Percentiles rank a stretch among this genome's conserved stretches.
Conservation (phyloP, 495 filamentous ascomycete species). For the Penicillium subrubescens region DNA sequence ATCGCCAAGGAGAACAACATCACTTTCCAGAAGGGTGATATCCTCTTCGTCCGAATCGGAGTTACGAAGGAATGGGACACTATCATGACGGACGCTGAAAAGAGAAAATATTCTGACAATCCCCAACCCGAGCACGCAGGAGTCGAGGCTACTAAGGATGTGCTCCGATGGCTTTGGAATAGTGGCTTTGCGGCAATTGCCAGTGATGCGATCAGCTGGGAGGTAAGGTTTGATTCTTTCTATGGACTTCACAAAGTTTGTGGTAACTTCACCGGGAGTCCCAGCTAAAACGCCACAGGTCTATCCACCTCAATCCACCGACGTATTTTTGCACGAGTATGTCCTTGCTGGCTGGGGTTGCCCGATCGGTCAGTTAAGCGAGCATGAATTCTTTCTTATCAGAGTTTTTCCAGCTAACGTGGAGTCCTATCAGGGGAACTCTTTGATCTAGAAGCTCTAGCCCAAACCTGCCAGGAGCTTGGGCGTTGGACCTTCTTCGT, state of each 20-base stretch:
- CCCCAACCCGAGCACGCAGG: slow-evolving; percentile 39
- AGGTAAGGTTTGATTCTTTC: slow-evolving; percentile 27
- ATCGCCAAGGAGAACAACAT: slow-evolving; percentile 39
- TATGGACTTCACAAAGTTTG: background rate
- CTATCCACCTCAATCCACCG: slow-evolving; percentile 35
- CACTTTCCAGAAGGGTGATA: slow-evolving; percentile 50
- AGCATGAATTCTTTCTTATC: background rate
- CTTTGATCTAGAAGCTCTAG: slow-evolving; percentile 56
- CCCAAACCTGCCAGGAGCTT: slow-evolving; percentile 42
- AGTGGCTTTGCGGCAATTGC: slow-evolving; percentile 53
- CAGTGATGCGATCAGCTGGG: slow-evolving; percentile 51
- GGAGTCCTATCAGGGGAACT: slow-evolving; percentile 42
- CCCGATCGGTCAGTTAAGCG: slow-evolving; percentile 49
- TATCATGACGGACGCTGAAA: slow-evolving; percentile 39
- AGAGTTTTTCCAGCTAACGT: slow-evolving; percentile 1
- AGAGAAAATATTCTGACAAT: slow-evolving; percentile 32
- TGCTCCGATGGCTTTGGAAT: slow-evolving; percentile 51
- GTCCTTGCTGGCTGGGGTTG: slow-evolving; percentile 57
- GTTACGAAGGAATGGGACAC: slow-evolving; percentile 45
- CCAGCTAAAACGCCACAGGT: slow-evolving; percentile 24
- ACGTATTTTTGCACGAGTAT: slow-evolving; percentile 52
- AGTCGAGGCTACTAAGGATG: slow-evolving; percentile 43
- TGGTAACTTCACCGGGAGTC: background rate
- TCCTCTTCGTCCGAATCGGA: slow-evolving; percentile 56
- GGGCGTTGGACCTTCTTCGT: slow-evolving; percentile 58